Conservation (phyloP, 2,329 filamentous ascomycete species). For the Domatiomyces globalis region DNA sequence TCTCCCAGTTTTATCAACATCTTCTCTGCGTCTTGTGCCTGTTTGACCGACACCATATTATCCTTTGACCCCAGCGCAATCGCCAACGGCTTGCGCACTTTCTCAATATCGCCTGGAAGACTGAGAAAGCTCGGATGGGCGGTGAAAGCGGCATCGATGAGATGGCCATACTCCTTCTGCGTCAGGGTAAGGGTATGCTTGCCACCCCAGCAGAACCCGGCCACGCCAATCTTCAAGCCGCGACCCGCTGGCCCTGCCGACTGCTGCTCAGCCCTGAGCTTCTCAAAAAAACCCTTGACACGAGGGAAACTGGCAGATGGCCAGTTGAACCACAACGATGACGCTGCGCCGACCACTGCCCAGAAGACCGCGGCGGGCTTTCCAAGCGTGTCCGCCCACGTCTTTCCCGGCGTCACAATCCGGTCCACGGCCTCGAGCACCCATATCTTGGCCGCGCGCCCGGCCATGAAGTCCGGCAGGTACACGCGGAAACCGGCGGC, state of each 20-base stretch:
- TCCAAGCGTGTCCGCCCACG: slow-evolving; percentile 25
- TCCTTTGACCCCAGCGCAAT: slow-evolving; percentile 32
- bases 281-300: background rate
- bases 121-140: slow-evolving; percentile 31
- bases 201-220: slow-evolving; percentile 38
- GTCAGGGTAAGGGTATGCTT: slow-evolving; percentile 20
- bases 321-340: slow-evolving; percentile 27
- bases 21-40: slow-evolving; percentile 31
- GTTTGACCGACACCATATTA: slow-evolving; percentile 26
- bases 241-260: background rate
- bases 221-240: slow-evolving; percentile 28
- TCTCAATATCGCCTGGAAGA: slow-evolving; percentile 30
- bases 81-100: slow-evolving; percentile 26
- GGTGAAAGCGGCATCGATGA: slow-evolving; percentile 30
- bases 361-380: slow-evolving; percentile 15
- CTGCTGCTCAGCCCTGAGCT: background rate
- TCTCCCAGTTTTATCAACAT: slow-evolving; percentile 16
- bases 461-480: slow-evolving; percentile 27
- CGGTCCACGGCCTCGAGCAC: slow-evolving; percentile 28
- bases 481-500: slow-evolving; percentile 33
- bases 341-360: slow-evolving; percentile 23
- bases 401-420: slow-evolving; percentile 29
- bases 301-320: slow-evolving; percentile 24
- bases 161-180: slow-evolving; percentile 12
- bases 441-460: slow-evolving; percentile 25